phyloP scores from a whole-genome alignment of 495 filamentous ascomycete genomes.

The Podospora fimiseda region DNA sequence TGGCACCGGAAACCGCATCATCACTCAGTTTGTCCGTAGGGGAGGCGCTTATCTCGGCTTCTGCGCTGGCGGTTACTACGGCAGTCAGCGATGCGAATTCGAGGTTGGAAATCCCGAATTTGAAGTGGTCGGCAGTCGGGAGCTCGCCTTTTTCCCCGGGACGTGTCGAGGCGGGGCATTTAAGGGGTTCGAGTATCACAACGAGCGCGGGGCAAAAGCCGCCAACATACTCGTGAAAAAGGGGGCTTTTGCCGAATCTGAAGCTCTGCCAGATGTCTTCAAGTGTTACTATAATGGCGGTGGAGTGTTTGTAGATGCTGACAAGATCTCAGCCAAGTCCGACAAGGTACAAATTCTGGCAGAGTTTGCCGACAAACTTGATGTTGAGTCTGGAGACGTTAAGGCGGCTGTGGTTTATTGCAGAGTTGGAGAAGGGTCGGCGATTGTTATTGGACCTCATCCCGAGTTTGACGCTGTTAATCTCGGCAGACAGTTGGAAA shows the following conservation, averaged over 20 bases:
- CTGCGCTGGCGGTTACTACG: conserved; percentile 95
- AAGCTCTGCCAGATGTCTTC: conserved; percentile 56
- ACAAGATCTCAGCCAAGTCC: conserved; percentile 41
- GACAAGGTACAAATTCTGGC: conserved; percentile 75
- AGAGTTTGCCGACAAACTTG: conserved; percentile 67
- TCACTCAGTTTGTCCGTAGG: conserved; percentile 75
- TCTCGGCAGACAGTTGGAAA: conserved; percentile 54
- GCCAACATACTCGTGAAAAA: conserved; percentile 61
- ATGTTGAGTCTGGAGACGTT: conserved; percentile 65
- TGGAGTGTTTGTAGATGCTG: conserved; percentile 85
- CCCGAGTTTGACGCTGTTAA: conserved; percentile 90
- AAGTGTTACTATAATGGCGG: conserved; percentile 90
- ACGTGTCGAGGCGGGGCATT: conserved; percentile 83
- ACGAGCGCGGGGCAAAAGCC: conserved; percentile 77
- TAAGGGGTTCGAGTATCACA: conserved; percentile 83
- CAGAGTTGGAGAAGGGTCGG: conserved; percentile 76
- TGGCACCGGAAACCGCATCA: conserved; percentile 77
- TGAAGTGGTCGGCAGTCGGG: conserved; percentile 80
- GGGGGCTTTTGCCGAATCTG: conserved; percentile 45
- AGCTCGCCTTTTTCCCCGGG: conserved; percentile 83
- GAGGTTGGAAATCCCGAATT: conserved; percentile 75
- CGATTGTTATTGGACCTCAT: conserved; percentile 81
- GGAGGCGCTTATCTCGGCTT: conserved; percentile 85
- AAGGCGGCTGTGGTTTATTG: conserved; percentile 81
- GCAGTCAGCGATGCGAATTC: conserved; percentile 73